phyloP scores from a whole-genome alignment of 192 early-diverging fungal genomes.

The Coemansia sp. region DNA sequence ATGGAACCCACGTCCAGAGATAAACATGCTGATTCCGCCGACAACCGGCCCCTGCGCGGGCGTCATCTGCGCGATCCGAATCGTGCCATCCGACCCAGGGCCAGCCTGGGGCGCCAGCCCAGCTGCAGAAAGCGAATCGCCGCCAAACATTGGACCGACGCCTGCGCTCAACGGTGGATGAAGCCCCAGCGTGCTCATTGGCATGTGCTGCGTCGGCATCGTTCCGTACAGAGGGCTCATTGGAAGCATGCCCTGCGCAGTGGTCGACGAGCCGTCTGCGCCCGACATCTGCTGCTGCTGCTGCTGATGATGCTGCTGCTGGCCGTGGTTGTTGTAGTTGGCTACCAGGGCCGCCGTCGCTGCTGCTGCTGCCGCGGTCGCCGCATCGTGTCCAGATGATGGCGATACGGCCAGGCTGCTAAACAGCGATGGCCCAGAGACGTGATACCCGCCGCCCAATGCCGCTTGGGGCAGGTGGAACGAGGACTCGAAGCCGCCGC shows the following conservation, averaged over 20 bases:
- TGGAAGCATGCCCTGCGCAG: background rate
- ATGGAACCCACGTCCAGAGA: conserved; percentile 82
- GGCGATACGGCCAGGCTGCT: conserved; percentile 2
- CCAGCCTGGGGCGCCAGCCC: background rate
- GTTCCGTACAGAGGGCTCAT: conserved; percentile 9
- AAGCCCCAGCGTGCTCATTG: background rate
- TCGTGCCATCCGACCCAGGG: background rate
- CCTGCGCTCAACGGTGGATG: conserved; percentile 3
- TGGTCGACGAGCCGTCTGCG: background rate
- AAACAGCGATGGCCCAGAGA: conserved; percentile 9
- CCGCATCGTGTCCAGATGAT: background rate
- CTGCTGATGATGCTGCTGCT: background rate
- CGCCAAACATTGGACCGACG: conserved; percentile 12
- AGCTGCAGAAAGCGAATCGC: conserved; percentile 6
- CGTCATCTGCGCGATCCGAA: conserved; percentile 71
- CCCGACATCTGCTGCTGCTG: background rate
- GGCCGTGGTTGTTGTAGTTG: conserved; percentile 3
- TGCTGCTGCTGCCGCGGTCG: conserved; percentile 9
- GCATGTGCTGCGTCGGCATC: conserved; percentile 4
- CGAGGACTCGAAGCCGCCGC: conserved; percentile 43
- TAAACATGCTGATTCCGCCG: conserved; percentile 84
- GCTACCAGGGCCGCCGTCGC: conserved; percentile 19
- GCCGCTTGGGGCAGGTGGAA: conserved; percentile 47
- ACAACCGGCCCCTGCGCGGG: conserved; percentile 83
- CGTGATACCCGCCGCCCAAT: background rate